Evolutionary conservation across 108 stramenopile genomes (phyloP).

Genomic region (Nitzschia palea): DNA sequence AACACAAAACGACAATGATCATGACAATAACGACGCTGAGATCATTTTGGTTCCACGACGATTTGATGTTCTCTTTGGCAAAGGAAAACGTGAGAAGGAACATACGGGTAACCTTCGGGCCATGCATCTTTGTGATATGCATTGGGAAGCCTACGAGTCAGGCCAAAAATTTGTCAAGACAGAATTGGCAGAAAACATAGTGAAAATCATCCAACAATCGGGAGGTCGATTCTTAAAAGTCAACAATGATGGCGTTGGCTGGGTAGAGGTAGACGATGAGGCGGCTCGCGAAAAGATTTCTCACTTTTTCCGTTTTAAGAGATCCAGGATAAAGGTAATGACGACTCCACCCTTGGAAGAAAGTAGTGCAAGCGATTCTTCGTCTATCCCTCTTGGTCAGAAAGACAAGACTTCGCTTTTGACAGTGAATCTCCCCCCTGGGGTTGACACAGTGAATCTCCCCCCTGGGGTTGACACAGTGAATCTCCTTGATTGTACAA

Average conservation of each 20-base stretch:
- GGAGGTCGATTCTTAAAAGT: too few species aligned
- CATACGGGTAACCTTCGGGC: slow-evolving; percentile 22
- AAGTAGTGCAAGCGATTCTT: too few species aligned
- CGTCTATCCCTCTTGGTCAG: too few species aligned
- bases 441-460: too few species aligned
- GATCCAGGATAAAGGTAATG: too few species aligned
- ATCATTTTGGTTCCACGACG: slow-evolving; percentile 1
- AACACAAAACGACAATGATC: not conserved
- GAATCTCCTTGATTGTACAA: too few species aligned
- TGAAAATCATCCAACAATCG: slow-evolving; percentile 18
- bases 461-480: too few species aligned
- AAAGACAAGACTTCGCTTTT: too few species aligned
- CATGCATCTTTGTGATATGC: slow-evolving; percentile 8
- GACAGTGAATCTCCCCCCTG: too few species aligned
- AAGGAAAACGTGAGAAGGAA: not conserved
- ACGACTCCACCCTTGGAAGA: too few species aligned
- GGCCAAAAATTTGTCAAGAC: slow-evolving; percentile 1
- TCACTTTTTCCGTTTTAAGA: slow-evolving; percentile 32
- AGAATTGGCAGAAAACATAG: slow-evolving; percentile 11
- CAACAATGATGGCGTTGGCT: too few species aligned
- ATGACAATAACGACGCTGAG: not conserved
- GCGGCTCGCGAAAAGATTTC: slow-evolving; percentile 28
- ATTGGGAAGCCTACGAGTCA: not conserved
- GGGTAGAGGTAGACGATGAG: slow-evolving; percentile 24
- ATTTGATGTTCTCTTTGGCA: slow-evolving; percentile 37